Evolutionary conservation across 2,329 filamentous ascomycete genomes (phyloP).

Genomic region (Endothia cerciana): DNA sequence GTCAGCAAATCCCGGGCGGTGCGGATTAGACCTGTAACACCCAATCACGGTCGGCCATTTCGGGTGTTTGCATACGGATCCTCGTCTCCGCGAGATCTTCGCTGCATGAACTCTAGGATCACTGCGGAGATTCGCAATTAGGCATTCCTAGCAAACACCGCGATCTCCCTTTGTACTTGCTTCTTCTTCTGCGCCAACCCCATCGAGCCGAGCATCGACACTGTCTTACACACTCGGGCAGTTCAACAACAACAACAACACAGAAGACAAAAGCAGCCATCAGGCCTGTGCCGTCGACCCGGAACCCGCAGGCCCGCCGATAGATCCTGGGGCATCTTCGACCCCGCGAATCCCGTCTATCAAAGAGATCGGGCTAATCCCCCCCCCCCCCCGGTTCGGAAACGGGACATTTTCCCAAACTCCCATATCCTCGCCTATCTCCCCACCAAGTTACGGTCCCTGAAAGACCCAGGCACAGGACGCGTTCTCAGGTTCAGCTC

Average conservation of each 20-base stretch:
- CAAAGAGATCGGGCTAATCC: not conserved
- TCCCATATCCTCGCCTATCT: not conserved
- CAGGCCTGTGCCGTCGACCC: not conserved
- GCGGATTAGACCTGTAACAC: not conserved
- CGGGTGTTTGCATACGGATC: constrained; percentile 2
- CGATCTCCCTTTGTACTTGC: not conserved
- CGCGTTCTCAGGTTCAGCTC: not conserved
- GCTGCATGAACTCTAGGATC: not conserved
- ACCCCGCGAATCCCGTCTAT: constrained; percentile 4
- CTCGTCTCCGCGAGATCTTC: not conserved
- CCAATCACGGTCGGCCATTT: not conserved
- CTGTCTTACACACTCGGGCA: not conserved
- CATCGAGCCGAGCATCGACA: not conserved
- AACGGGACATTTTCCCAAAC: not conserved
- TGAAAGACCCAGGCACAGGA: not conserved
- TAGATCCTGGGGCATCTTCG: not conserved
- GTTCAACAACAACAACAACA: not conserved
- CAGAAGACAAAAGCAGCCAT: not conserved
- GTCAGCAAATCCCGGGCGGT: not conserved
- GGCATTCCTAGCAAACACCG: not conserved
- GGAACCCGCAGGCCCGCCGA: not conserved
- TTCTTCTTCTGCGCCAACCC: not conserved
- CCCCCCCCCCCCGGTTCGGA: not conserved
- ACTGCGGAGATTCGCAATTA: constrained; percentile 11
- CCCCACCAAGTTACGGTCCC: constrained; percentile 7